Base-by-base conservation (phyloP, 1,284 basidiomycete genomes). In the Apiotrichum domesticum region DNA sequence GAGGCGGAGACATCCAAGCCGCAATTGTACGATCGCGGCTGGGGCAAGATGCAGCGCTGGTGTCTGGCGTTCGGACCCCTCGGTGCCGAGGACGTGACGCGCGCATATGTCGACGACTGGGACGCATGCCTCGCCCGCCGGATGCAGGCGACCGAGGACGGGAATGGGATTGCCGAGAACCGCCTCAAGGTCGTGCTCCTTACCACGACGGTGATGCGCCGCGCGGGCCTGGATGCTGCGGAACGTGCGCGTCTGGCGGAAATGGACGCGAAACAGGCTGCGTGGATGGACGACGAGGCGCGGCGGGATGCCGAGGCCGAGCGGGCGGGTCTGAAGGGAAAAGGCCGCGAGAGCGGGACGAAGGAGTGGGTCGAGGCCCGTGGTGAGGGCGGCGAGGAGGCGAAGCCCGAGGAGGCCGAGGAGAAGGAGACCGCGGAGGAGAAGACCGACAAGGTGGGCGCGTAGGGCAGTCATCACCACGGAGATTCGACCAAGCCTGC, bases 21-120 rank as follows among this genome's bases (percentile, higher is more conserved):
- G 2, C 57, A 77, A 9, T 63, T 80, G 35, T 80, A 80, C 63
- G 76, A 73, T 40, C 62, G 68, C 21, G 79, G 79, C 0, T 80
- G 79, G 79, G 78, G 77, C 3, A 80, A 80, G 70, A 72, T 74
- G 61, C 77, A 79, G 69, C 75, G 74, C 29, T 79, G 77, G 64
- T 73, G 76, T 61, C 48, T 80, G 32, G 79, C 79, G 4, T 77
- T 78, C 52, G 75, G 77, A 0, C 63, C 59, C 4, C 63, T 66
- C 15, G 79, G 79, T 3, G 76, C 73, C 1, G 68, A 72, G 54
- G 79, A 80, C 58, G 78, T 80, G 10, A 78, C 75, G 3, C 62
- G 68, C 15, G 74, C 66, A n/a, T 80, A 79, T 62, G 73, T 78
- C 10, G 66, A 70, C 13, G 74, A 77, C 57, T 75, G 65, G 66